phyloP scores from a whole-genome alignment of 208 protist genomes.

The Crithidia brevicula region DNA sequence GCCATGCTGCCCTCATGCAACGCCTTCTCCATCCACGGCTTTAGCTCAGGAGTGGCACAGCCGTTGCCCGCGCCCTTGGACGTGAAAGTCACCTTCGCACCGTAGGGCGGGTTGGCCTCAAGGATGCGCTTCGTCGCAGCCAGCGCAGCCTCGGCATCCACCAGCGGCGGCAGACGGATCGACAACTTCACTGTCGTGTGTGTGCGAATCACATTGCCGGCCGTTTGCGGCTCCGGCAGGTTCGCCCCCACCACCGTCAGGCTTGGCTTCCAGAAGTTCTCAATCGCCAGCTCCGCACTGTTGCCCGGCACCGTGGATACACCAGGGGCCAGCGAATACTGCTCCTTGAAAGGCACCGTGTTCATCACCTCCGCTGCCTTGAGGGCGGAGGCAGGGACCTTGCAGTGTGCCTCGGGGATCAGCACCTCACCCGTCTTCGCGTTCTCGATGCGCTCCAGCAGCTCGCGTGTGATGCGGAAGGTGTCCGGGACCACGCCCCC shows the following conservation, averaged over 20 bases:
- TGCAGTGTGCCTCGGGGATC: constrained; percentile 77
- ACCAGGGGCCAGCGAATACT: constrained; percentile 50
- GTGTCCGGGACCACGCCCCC: constrained; percentile 95
- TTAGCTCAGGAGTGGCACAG: constrained; percentile 82
- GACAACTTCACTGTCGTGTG: constrained; percentile 93
- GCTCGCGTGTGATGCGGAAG: constrained; percentile 90
- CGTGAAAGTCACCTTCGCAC: constrained; percentile 87
- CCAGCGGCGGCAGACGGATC: constrained; percentile 90
- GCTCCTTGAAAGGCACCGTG: constrained; percentile 60
- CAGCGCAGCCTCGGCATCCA: constrained; percentile 55
- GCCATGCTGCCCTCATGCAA: constrained; percentile 75
- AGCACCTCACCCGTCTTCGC: constrained; percentile 88
- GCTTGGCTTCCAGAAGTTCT: constrained; percentile 93
- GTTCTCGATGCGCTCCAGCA: constrained; percentile 95
- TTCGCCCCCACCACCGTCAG: constrained; percentile 92
- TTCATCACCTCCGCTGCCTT: constrained; percentile 60
- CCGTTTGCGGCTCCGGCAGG: constrained; percentile 75
- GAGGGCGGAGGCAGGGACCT: constrained; percentile 74
- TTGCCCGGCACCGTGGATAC: constrained; percentile 46
- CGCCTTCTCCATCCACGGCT: constrained; percentile 78
- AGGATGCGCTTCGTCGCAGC: constrained; percentile 77
- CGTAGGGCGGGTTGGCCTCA: constrained; percentile 89
- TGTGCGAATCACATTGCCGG: constrained; percentile 95
- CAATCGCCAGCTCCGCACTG: constrained; percentile 82
- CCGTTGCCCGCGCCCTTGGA: constrained; percentile 65